phyloP scores from a whole-genome alignment of 768 basidiomycete species.

The Brasilioporus rufonigricans region DNA sequence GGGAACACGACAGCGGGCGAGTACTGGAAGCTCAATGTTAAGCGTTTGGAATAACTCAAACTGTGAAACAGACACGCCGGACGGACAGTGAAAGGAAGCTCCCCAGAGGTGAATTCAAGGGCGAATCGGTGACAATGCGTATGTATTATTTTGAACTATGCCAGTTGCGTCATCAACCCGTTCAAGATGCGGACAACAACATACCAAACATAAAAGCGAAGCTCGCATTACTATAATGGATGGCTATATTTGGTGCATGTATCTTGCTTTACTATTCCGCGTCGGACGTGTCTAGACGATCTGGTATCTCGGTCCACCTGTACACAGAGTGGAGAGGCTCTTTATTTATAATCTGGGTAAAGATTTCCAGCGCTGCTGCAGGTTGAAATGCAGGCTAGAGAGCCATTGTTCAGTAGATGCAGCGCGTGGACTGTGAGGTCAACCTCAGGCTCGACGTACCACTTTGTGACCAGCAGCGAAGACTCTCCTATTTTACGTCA shows the following conservation, averaged over 20 bases:
- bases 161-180: too few relatives aligned
- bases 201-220: conserved; percentile 54
- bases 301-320: too few relatives aligned
- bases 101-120: too few relatives aligned
- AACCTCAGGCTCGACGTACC: conserved; percentile 36
- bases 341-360: conserved; percentile 48
- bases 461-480: conserved; percentile 19
- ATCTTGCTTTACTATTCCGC: conserved; percentile 58
- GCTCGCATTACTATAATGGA: conserved; percentile 53
- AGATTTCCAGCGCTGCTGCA: conserved; percentile 22
- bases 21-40: too few relatives aligned
- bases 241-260: conserved; percentile 61
- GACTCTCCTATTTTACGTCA: conserved; percentile 18
- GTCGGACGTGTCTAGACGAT: conserved; percentile 32
- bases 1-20: too few relatives aligned
- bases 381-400: conserved; percentile 62
- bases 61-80: too few relatives aligned
- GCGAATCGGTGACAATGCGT: too few relatives aligned
- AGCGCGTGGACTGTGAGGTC: conserved; percentile 31
- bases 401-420: conserved; percentile 29
- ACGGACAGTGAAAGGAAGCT: too few relatives aligned
- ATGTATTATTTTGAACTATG: too few relatives aligned
- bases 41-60: too few relatives aligned
- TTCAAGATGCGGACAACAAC: too few relatives aligned
- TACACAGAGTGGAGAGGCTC: conserved; percentile 54